Base-by-base conservation (phyloP, 306 rosid species). In the Cicer pinnatifidum region DNA sequence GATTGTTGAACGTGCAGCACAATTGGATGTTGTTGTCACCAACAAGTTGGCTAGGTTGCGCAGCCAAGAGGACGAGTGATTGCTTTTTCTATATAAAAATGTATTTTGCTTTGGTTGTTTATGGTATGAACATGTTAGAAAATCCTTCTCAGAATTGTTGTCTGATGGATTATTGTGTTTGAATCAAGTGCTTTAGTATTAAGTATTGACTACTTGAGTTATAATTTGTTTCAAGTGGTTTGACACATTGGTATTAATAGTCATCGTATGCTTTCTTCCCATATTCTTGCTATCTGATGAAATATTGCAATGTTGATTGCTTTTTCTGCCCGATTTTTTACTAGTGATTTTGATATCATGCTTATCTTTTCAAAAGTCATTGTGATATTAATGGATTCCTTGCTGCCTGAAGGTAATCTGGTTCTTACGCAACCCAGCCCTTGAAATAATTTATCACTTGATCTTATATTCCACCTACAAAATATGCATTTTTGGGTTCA, bases 21-120 rank as follows among this genome's bases (percentile, higher is more conserved):
- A 89, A 81, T 81, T 89, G 86, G 96, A 89, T 71, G 80, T 88
- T 81, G 96, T 88, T 75, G 90, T 90, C 17, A 88, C 96, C 79
- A 90, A 90, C 89, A 84, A 79, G 54, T 69, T 83, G 19, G 90
- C 96, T 38, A 86, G 96, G 92, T 63, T 89, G 84, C 89, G 90
- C 45, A 89, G 96, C 81, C 96, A 89, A 82, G 96, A 89, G 72
- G 91, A 88, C 3, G 92, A 88, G 81, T 90, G 67, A 86, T 72
- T 48, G 63, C n/a, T 9, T 19, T 76, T 71, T 23, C 53, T 0
- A 5, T 59, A 17, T 75, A 28, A 28, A 16, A 19, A 35, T 11
- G 41, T 37, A 12, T 56, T 61, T 78, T 82, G 66, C 9, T 44
- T 47, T 52, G 4, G 11, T 50, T 37, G 20, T 45, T 57, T 67